These are phyloP conservation scores for Pelagophyceae sp. DNA, from an alignment of 352 stramenopile species.

Conservation along the genomic window DNA sequence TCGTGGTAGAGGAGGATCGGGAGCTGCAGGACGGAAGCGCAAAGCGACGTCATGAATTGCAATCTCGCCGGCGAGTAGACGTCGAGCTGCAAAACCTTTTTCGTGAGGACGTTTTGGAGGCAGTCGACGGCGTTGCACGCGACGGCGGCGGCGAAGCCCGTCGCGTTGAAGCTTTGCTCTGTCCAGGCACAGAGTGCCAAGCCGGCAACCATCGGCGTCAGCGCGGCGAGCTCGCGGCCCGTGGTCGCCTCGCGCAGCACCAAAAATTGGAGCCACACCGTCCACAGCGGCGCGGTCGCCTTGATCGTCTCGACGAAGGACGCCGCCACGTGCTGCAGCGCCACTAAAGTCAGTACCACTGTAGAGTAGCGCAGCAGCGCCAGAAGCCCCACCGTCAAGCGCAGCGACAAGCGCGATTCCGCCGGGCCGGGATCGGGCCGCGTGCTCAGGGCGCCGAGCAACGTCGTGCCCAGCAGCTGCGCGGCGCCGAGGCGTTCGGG, in stretches of 20 bases:
- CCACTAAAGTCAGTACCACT: slow-evolving; percentile 71
- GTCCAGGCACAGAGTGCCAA: slow-evolving; percentile 71
- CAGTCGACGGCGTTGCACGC: slow-evolving; percentile 79
- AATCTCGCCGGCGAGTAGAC: slow-evolving; percentile 51
- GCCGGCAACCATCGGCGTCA: slow-evolving; percentile 70
- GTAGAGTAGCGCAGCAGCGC: slow-evolving; percentile 63
- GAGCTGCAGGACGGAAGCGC: slow-evolving; percentile 67
- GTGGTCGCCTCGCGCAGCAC: slow-evolving; percentile 66
- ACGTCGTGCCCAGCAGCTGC: slow-evolving; percentile 3
- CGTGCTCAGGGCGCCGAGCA: not conserved
- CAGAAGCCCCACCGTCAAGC: not conserved
- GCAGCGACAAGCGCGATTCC: not conserved
- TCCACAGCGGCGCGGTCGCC: slow-evolving; percentile 76
- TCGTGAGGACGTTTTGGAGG: slow-evolving; percentile 79
- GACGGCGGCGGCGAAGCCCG: slow-evolving; percentile 73
- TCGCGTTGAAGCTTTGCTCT: slow-evolving; percentile 67
- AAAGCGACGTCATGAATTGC: slow-evolving; percentile 75
- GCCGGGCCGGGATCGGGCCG: no score
- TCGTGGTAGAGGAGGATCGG: slow-evolving; percentile 54
- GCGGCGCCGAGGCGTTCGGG: not conserved
- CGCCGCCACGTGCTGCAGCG: slow-evolving; percentile 77
- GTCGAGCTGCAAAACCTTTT: slow-evolving; percentile 53
- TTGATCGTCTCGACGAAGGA: slow-evolving; percentile 84
- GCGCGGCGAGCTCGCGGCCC: slow-evolving; percentile 64
- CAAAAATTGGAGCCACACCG: slow-evolving; percentile 68